These are phyloP conservation scores for Tillandsia fasciculata DNA, from an alignment of 176 grass and related monocot genomes.

Conservation along the genomic window DNA sequence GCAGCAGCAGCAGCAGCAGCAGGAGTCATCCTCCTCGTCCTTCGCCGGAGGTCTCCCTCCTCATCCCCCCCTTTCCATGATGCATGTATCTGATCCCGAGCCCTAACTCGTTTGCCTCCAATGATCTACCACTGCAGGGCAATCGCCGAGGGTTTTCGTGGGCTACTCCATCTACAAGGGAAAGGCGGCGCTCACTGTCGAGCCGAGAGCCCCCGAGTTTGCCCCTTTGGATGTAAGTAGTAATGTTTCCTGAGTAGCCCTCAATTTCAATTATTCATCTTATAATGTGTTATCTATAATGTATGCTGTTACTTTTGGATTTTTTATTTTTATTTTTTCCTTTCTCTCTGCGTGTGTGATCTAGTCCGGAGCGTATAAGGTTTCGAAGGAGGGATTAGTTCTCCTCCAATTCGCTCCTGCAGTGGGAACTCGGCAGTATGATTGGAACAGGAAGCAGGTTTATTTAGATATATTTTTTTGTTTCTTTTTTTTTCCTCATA, in stretches of 20 bases:
- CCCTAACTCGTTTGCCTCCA: neutral
- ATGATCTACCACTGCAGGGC: slow-evolving; percentile 12
- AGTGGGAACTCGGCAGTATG: slow-evolving; percentile 51
- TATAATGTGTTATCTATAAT: neutral
- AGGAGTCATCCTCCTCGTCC: neutral
- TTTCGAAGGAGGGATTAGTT: slow-evolving; percentile 79
- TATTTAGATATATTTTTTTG: neutral
- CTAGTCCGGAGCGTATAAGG: slow-evolving; percentile 74
- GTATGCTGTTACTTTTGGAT: neutral
- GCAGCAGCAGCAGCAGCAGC: neutral
- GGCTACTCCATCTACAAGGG: slow-evolving; percentile 44
- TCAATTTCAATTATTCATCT: neutral
- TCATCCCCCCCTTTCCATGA: neutral
- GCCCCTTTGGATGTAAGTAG: slow-evolving; percentile 24
- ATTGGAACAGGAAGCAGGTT: slow-evolving; percentile 88
- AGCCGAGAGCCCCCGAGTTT: slow-evolving; percentile 38
- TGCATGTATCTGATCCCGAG: neutral
- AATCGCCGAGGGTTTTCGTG: slow-evolving; percentile 35
- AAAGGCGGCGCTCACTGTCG: slow-evolving; percentile 28
- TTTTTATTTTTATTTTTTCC: neutral
- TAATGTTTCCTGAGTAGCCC: neutral
- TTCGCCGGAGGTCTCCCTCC: neutral
- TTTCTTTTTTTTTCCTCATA: neutral
- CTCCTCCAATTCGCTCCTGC: slow-evolving; percentile 85
- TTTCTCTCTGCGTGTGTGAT: neutral